Conservation (phyloP, 2,329 filamentous ascomycete species). For the Parafenestella ontariensis region DNA sequence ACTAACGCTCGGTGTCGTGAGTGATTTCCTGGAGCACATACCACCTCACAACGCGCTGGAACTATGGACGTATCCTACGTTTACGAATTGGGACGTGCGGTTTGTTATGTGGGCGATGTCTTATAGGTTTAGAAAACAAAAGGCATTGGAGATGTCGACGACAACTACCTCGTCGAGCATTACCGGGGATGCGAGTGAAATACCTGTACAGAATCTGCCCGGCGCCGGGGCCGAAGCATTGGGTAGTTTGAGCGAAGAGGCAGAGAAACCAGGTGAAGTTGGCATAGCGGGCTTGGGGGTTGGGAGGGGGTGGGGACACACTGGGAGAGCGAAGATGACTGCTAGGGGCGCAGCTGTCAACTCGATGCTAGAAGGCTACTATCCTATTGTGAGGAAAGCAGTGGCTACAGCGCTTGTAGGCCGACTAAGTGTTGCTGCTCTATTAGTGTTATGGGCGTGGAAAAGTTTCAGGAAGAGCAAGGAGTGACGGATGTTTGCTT, state of each 20-base stretch:
- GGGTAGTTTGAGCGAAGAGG: constrained; percentile 23
- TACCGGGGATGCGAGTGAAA: constrained; percentile 14
- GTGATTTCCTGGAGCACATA: constrained; percentile 71
- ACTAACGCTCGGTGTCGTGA: constrained; percentile 70
- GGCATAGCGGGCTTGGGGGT: constrained; percentile 56
- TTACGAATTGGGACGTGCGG: constrained; percentile 68
- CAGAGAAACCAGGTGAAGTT: constrained; percentile 50
- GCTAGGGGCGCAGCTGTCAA: constrained; percentile 52
- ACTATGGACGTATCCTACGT: constrained; percentile 73
- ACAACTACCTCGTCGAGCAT: constrained; percentile 5
- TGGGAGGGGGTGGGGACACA: constrained; percentile 48
- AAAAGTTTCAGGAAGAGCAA: constrained; percentile 17
- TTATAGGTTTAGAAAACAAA: constrained; percentile 57
- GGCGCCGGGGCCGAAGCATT: constrained; percentile 30
- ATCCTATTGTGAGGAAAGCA: constrained; percentile 57
- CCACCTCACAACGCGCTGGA: constrained; percentile 68
- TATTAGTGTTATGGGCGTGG: constrained; percentile 30
- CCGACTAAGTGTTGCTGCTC: constrained; percentile 37
- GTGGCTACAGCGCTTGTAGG: constrained; percentile 54
- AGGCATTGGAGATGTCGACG: constrained; percentile 40
- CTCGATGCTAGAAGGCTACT: constrained; percentile 61
- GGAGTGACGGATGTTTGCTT: background rate
- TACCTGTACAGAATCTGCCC: constrained; percentile 34
- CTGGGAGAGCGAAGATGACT: constrained; percentile 47
- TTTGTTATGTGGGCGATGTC: constrained; percentile 67